phyloP scores from a whole-genome alignment of 2,329 filamentous ascomycete genomes.

The Colletotrichum sublineola region DNA sequence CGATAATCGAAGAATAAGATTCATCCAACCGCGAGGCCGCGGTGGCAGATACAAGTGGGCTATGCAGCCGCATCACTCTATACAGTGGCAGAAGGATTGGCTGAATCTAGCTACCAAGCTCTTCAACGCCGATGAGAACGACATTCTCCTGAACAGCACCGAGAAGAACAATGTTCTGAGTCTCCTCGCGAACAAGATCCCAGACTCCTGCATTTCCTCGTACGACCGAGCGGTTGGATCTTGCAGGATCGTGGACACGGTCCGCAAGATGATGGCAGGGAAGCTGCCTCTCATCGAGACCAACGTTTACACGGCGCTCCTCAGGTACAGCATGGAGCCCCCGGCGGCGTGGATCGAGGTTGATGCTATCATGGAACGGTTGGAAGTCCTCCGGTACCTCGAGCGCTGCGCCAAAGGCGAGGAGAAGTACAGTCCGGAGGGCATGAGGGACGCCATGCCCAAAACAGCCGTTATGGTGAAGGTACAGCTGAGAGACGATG shows the following conservation, averaged over 20 bases:
- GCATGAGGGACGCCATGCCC: neutral
- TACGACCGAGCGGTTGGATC: neutral
- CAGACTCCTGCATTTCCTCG: neutral
- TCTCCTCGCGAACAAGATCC: neutral
- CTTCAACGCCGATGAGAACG: constrained; percentile 8
- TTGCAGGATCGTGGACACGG: neutral
- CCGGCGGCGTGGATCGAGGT: neutral
- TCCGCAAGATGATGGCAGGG: neutral
- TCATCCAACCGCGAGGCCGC: neutral
- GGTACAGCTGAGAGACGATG: accelerated
- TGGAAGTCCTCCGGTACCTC: neutral
- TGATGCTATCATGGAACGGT: neutral
- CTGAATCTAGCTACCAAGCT: neutral
- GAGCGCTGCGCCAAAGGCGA: neutral
- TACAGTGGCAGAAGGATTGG: constrained; percentile 15
- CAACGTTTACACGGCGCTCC: neutral
- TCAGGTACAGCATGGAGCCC: neutral
- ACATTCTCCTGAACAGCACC: neutral
- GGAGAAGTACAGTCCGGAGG: neutral
- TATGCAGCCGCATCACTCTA: neutral
- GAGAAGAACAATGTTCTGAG: neutral
- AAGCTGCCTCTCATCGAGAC: neutral
- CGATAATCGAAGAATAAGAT: neutral
- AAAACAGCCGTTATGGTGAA: too few relatives aligned
- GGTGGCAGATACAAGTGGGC: neutral